Evolutionary conservation across 1,284 basidiomycete genomes (phyloP).

Genomic region (Mycena citricolor): DNA sequence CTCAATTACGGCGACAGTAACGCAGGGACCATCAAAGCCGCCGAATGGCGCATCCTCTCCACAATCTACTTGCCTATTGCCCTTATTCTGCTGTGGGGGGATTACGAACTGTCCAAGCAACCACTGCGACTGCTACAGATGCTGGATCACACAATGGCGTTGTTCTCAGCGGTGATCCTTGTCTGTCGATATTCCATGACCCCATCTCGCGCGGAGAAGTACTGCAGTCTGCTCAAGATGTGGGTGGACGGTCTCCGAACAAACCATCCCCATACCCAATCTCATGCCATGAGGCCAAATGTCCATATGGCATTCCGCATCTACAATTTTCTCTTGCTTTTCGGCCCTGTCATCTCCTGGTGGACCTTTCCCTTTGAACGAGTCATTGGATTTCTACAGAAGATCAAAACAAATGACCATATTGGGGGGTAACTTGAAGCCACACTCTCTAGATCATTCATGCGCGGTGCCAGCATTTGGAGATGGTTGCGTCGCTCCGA

Average conservation of each 20-base stretch:
- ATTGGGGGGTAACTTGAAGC: constrained; percentile 9
- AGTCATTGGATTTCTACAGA: neutral
- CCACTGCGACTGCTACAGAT: neutral
- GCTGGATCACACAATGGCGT: constrained; percentile 1
- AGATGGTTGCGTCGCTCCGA: constrained; percentile 15
- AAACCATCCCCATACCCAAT: constrained; percentile 8
- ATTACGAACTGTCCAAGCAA: neutral
- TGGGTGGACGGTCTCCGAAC: constrained; percentile 19
- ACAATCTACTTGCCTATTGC: constrained; percentile 26
- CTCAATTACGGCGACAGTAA: constrained; percentile 22
- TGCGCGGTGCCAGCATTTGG: constrained; percentile 17
- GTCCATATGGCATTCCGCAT: constrained; percentile 32
- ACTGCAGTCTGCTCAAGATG: constrained; percentile 11
- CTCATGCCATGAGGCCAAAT: constrained; percentile 18
- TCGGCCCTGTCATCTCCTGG: constrained; percentile 26
- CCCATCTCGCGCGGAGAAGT: neutral
- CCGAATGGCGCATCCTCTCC: constrained; percentile 28
- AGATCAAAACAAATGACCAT: neutral
- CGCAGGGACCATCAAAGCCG: constrained; percentile 29
- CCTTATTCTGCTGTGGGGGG: constrained; percentile 29
- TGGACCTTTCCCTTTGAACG: constrained; percentile 5
- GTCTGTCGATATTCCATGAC: neutral
- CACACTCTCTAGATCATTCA: constrained; percentile 17
- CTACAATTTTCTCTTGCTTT: constrained; percentile 26
- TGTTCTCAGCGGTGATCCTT: neutral